Evolutionary conservation across 139 green algal genomes (phyloP).

Genomic region (Picochlorum sp.): DNA sequence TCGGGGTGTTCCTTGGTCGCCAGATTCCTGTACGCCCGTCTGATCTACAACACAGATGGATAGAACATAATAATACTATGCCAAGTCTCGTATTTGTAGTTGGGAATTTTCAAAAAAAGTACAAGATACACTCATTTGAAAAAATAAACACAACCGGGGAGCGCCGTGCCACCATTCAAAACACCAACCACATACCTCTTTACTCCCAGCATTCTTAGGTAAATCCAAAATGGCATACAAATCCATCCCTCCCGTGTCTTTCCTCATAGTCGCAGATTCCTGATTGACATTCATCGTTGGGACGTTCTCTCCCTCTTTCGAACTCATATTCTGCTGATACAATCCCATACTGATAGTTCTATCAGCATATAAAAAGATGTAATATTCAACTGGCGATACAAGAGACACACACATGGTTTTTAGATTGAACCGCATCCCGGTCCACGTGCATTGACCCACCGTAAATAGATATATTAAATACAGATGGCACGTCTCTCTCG

Average conservation of each 20-base stretch:
- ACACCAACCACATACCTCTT: not conserved
- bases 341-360: too few species aligned
- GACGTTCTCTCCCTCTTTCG: too few species aligned
- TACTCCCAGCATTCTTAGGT: not conserved
- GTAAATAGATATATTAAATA: too few species aligned
- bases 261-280: not conserved
- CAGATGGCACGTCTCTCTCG: too few species aligned
- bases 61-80: not conserved
- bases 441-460: too few species aligned
- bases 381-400: too few species aligned
- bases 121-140: not conserved
- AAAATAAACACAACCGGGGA: not conserved
- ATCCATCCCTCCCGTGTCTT: not conserved
- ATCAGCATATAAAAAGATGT: too few species aligned
- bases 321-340: too few species aligned
- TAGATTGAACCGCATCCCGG: too few species aligned
- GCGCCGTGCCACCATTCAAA: too few species aligned
- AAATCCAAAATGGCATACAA: not conserved
- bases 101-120: not conserved
- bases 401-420: too few species aligned
- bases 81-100: not conserved
- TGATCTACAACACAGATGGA: not conserved
- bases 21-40: slow-evolving; percentile 48
- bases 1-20: slow-evolving; percentile 41
- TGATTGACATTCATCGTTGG: too few species aligned